Percentiles rank a stretch among this genome's conserved stretches.
phyloP scores from a whole-genome alignment of 202 grass and related monocot genomes.

The Sporobolus alterniflorus region DNA sequence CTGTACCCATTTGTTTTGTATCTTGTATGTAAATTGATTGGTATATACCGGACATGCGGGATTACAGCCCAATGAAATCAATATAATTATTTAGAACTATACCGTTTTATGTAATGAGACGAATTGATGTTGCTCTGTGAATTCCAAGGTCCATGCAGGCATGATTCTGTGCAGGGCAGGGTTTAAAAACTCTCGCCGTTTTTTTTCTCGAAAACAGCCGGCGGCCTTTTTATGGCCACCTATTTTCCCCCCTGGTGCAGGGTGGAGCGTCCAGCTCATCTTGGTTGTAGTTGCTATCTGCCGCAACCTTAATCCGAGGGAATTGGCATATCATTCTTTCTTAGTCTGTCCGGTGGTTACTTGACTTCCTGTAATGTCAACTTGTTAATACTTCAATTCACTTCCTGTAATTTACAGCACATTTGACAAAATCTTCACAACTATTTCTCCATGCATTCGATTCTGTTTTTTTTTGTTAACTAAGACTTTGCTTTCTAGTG shows the following conservation, averaged over 20 bases:
- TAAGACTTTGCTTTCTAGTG: neutral
- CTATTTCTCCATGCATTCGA: neutral
- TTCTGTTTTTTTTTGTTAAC: neutral
- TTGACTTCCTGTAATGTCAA: neutral
- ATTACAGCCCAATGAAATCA: conserved; percentile 38
- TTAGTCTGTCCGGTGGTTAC: neutral
- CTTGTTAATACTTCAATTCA: neutral
- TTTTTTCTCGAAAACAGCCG: too few relatives aligned
- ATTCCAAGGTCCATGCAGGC: neutral
- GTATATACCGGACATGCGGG: conserved; percentile 35
- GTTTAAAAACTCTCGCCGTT: too few relatives aligned
- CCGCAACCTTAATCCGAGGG: conserved; percentile 16
- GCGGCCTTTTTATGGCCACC: too few relatives aligned
- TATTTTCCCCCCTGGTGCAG: too few relatives aligned
- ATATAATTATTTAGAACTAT: conserved; percentile 46
- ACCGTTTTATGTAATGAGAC: too few relatives aligned
- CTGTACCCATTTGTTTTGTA: conserved; percentile 44
- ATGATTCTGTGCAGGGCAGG: neutral
- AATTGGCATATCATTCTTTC: neutral
- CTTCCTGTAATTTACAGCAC: neutral
- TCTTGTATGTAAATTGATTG: conserved; percentile 53
- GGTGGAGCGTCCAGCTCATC: neutral
- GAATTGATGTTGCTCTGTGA: neutral
- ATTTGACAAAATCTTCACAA: neutral
- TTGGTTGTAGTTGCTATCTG: conserved; percentile 12